Conservation (phyloP, 2,329 filamentous ascomycete species). For the Colletotrichum sp. region DNA sequence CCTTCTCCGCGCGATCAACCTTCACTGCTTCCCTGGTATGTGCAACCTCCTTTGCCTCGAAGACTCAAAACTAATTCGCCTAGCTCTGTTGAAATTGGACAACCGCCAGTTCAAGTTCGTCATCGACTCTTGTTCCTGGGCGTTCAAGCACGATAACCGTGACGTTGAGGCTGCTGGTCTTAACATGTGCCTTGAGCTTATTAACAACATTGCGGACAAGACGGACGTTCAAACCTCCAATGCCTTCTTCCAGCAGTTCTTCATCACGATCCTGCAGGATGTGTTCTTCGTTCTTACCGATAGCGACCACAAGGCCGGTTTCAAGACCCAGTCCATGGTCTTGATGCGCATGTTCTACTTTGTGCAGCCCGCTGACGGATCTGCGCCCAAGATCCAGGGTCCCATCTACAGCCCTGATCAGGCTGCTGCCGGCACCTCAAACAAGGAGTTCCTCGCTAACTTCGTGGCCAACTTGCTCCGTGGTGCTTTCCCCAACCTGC, state of each 20-base stretch:
- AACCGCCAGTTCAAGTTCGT: slow-evolving; percentile 99
- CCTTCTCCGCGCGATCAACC: slow-evolving; percentile 91
- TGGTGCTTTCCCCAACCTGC: slow-evolving; percentile 92
- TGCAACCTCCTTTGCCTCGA: neutral
- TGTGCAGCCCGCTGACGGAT: slow-evolving; percentile 73
- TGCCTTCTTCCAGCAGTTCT: slow-evolving; percentile 98
- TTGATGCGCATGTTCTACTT: slow-evolving; percentile 97
- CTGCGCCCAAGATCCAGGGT: slow-evolving; percentile 84
- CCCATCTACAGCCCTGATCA: slow-evolving; percentile 89
- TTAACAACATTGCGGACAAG: slow-evolving; percentile 91
- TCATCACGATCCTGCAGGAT: slow-evolving; percentile 92
- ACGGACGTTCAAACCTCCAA: slow-evolving; percentile 85
- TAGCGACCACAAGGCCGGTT: slow-evolving; percentile 97
- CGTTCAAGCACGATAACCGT: slow-evolving; percentile 99
- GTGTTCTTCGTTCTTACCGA: slow-evolving; percentile 98
- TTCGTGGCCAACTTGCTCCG: slow-evolving; percentile 86
- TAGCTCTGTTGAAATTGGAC: slow-evolving; percentile 87
- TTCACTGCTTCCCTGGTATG: slow-evolving; percentile 89
- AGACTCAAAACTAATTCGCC: slow-evolving; percentile 6
- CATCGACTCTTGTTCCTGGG: slow-evolving; percentile 99
- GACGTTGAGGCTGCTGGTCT: slow-evolving; percentile 96
- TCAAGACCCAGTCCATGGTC: slow-evolving; percentile 96
- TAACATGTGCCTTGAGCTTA: slow-evolving; percentile 97
- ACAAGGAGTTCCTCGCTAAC: slow-evolving; percentile 87
- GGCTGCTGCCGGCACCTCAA: slow-evolving; percentile 81